Evolutionary conservation across 2,329 filamentous ascomycete genomes (phyloP).

Genomic region (Byssothecium circinans): DNA sequence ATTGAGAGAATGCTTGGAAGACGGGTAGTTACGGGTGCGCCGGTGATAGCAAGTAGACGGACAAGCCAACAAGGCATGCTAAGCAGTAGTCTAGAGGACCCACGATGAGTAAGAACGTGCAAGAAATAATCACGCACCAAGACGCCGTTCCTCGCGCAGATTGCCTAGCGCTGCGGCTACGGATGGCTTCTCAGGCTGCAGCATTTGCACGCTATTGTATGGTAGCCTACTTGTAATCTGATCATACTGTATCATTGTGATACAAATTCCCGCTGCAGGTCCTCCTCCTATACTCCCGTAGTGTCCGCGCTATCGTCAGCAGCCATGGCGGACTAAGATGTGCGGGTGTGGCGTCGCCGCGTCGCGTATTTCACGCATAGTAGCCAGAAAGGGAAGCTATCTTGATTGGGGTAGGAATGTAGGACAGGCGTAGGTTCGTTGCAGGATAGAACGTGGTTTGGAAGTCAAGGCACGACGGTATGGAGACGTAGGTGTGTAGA

Average conservation of each 20-base stretch:
- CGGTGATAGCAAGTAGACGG: too few relatives aligned
- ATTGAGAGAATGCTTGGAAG: too few relatives aligned
- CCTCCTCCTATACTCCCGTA: background rate
- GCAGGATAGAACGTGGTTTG: too few relatives aligned
- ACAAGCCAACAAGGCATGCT: too few relatives aligned
- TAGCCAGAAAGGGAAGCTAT: background rate
- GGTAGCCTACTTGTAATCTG: constrained; percentile 27
- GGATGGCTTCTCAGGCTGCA: constrained; percentile 27
- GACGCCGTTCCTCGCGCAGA: constrained; percentile 24
- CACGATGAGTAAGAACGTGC: background rate
- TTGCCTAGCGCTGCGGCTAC: constrained; percentile 23
- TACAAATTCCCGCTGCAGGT: constrained; percentile 5
- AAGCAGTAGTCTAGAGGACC: too few relatives aligned
- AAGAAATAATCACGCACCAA: constrained; percentile 22
- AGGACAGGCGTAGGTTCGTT: too few relatives aligned
- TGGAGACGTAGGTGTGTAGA: too few relatives aligned
- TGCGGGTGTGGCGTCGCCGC: background rate
- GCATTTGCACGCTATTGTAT: constrained; percentile 28
- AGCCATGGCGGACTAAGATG: background rate
- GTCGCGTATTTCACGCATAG: too few relatives aligned
- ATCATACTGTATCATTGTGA: constrained; percentile 31
- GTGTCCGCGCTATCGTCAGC: constrained; percentile 1
- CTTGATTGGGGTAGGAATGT: too few relatives aligned
- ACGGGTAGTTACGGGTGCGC: too few relatives aligned
- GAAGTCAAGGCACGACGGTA: too few relatives aligned